These are phyloP conservation scores for Phoma herbarum DNA, from an alignment of 2,329 filamentous ascomycete genomes.

Conservation along the genomic window DNA sequence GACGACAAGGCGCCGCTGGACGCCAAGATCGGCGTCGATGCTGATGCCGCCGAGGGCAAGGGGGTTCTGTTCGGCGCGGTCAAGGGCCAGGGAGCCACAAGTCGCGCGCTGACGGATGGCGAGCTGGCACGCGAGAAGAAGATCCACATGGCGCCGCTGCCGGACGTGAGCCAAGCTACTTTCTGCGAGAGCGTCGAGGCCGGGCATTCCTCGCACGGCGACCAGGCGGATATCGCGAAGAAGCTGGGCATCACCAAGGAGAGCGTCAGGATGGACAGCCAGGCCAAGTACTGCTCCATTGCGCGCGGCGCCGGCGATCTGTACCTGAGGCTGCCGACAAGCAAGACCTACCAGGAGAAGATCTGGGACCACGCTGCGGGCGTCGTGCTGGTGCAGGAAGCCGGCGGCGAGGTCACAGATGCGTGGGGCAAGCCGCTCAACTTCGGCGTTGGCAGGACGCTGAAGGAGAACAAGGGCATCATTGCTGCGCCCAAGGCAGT, in stretches of 20 bases:
- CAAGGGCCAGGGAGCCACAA: slow-evolving; percentile 79
- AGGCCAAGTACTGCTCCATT: slow-evolving; percentile 97
- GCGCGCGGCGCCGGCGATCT: slow-evolving; percentile 93
- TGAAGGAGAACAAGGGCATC: slow-evolving; percentile 91
- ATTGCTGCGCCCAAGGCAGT: slow-evolving; percentile 83
- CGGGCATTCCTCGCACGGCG: slow-evolving; percentile 86
- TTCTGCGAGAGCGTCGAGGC: slow-evolving; percentile 98
- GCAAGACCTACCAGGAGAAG: slow-evolving; percentile 93
- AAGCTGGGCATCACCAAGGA: slow-evolving; percentile 86
- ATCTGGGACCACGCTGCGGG: slow-evolving; percentile 99
- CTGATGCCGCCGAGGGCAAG: slow-evolving; percentile 75
- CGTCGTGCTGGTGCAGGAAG: slow-evolving; percentile 91
- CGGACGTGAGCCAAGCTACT: slow-evolving; percentile 78
- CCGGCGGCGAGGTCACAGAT: slow-evolving; percentile 91
- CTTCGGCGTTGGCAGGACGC: slow-evolving; percentile 84
- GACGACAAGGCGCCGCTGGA: slow-evolving; percentile 78
- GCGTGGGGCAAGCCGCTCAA: slow-evolving; percentile 84
- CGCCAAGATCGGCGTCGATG: slow-evolving; percentile 75
- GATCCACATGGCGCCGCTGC: slow-evolving; percentile 82
- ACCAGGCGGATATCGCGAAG: slow-evolving; percentile 84
- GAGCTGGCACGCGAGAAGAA: slow-evolving; percentile 63
- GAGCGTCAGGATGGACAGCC: slow-evolving; percentile 96
- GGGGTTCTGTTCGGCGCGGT: slow-evolving; percentile 92
- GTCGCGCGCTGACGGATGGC: slow-evolving; percentile 71
- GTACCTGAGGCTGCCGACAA: slow-evolving; percentile 87